These are phyloP conservation scores for Parsonsia alboflavescens DNA, from an alignment of 257 asterid species.

Conservation along the genomic window DNA sequence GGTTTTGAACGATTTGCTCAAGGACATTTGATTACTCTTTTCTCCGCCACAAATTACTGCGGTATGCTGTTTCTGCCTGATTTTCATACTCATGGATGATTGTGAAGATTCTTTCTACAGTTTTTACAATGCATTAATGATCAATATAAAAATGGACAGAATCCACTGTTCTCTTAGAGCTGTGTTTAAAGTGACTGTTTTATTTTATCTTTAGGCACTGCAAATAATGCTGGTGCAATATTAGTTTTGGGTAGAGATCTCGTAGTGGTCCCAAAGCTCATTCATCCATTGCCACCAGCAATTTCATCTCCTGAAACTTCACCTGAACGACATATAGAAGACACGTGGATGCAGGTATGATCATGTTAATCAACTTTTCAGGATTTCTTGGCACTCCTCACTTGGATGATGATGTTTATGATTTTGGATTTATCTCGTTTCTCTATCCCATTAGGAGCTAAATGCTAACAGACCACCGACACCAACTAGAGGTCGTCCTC, in stretches of 20 bases:
- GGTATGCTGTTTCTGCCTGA: conserved; percentile 45
- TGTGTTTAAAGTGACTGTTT: not conserved
- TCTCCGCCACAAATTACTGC: conserved; percentile 97
- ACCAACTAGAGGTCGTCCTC: conserved; percentile 98
- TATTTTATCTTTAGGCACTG: conserved; percentile 54
- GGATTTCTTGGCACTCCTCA: not conserved
- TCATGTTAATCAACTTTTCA: not conserved
- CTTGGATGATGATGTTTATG: not conserved
- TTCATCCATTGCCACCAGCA: conserved; percentile 91
- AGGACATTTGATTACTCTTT: conserved; percentile 93
- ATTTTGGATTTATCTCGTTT: conserved; percentile 9
- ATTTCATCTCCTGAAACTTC: conserved; percentile 86
- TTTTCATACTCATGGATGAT: not conserved
- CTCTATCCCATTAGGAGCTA: conserved; percentile 56
- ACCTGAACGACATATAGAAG: conserved; percentile 76
- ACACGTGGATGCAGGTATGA: conserved; percentile 95
- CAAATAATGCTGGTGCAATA: conserved; percentile 98
- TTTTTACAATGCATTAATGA: not conserved
- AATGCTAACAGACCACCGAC: conserved; percentile 98
- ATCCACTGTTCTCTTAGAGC: not conserved
- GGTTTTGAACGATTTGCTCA: conserved; percentile 99
- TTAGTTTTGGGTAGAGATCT: conserved; percentile 97
- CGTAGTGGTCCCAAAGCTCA: conserved; percentile 93
- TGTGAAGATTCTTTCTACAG: not conserved
- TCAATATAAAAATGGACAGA: not conserved